Evolutionary conservation across 768 basidiomycete genomes (phyloP).

Genomic region (Fomitopsis serialis): DNA sequence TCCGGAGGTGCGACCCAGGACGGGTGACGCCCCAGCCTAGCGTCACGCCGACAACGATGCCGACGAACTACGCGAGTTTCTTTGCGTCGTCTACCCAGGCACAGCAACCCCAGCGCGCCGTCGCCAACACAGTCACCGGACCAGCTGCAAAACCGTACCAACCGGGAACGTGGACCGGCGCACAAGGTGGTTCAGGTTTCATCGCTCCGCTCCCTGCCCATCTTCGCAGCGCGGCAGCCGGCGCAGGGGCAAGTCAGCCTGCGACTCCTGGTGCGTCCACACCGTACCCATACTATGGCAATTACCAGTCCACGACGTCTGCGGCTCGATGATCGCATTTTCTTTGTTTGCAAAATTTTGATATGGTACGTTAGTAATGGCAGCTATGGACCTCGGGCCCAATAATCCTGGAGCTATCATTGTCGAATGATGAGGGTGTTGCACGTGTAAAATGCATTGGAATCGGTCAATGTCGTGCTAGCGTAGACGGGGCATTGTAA

Average conservation of each 20-base stretch:
- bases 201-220: conserved; percentile 37
- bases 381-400: neutral
- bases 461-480: too few species aligned
- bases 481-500: too few species aligned
- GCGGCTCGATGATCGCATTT: conserved; percentile 9
- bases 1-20: conserved; percentile 26
- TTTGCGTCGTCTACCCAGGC: conserved; percentile 28
- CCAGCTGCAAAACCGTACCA: conserved; percentile 18
- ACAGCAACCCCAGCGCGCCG: conserved; percentile 37
- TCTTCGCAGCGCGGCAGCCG: conserved; percentile 23
- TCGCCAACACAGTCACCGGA: conserved; percentile 44
- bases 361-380: conserved; percentile 1
- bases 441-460: too few species aligned
- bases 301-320: conserved; percentile 16
- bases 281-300: conserved; percentile 17
- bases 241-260: conserved; percentile 9
- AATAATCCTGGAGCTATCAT: neutral
- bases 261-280: conserved; percentile 11
- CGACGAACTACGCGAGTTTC: conserved; percentile 36
- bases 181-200: conserved; percentile 13
- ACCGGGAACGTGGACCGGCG: conserved; percentile 13
- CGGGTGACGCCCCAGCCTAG: conserved; percentile 41
- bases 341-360: neutral
- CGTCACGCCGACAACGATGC: conserved; percentile 26
- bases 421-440: neutral